Conservation (phyloP, 768 basidiomycete species). For the Megacollybia marginata region DNA sequence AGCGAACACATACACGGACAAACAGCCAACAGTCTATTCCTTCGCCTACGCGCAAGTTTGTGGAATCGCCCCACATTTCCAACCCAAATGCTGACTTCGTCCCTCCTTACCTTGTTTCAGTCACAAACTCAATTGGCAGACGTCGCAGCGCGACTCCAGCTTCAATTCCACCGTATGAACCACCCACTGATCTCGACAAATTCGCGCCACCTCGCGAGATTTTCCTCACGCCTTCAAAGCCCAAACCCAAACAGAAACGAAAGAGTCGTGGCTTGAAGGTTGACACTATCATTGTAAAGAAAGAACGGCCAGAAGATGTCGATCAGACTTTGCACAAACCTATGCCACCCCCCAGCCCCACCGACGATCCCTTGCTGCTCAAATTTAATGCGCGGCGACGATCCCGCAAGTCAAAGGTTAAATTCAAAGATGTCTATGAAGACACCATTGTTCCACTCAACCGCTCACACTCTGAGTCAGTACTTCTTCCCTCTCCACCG, state of each 20-base stretch:
- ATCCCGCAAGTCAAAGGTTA: background rate
- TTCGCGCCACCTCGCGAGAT: conserved; percentile 69
- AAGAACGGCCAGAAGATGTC: conserved; percentile 52
- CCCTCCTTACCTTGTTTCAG: conserved; percentile 23
- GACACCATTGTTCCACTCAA: conserved; percentile 12
- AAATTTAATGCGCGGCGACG: conserved; percentile 5
- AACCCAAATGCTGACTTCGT: conserved; percentile 46
- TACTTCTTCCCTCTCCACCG: background rate
- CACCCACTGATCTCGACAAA: conserved; percentile 42
- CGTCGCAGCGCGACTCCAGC: conserved; percentile 45
- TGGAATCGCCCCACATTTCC: conserved; percentile 34
- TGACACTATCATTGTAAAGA: conserved; percentile 35
- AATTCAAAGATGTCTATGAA: background rate
- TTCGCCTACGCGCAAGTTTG: conserved; percentile 15
- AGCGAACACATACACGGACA: conserved; percentile 18
- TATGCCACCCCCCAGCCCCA: conserved; percentile 65
- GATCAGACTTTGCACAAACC: conserved; percentile 39
- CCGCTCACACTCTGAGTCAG: too few relatives aligned
- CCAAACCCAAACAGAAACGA: conserved; percentile 15
- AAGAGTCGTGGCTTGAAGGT: conserved; percentile 17
- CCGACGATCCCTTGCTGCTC: conserved; percentile 68
- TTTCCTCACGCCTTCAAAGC: conserved; percentile 34
- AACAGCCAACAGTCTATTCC: conserved; percentile 18
- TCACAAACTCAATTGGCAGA: conserved; percentile 11
- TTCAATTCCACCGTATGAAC: conserved; percentile 51